Evolutionary conservation across 202 grass and related monocot species (phyloP).

Genomic region (Elaeis oleifera): DNA sequence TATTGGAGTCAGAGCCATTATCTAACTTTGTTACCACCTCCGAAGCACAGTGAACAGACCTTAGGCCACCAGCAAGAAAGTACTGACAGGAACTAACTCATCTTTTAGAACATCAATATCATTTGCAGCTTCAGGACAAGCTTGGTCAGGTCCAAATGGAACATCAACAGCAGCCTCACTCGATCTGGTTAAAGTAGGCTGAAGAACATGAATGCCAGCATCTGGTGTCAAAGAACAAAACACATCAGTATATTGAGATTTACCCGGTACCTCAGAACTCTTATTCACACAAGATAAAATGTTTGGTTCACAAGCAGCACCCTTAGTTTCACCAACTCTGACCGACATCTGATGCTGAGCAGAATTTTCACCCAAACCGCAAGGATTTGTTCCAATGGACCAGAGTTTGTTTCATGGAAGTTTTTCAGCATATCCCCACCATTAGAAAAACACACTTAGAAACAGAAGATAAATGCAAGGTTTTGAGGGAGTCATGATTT

Average conservation of each 20-base stretch:
- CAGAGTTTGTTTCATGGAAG: constrained; percentile 11
- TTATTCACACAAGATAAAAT: neutral
- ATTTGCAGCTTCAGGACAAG: constrained; percentile 28
- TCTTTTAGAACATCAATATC: neutral
- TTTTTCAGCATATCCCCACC: neutral
- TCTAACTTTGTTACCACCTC: neutral
- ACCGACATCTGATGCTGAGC: neutral
- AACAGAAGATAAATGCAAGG: too few species aligned
- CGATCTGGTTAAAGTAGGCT: constrained; percentile 16
- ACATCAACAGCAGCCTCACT: constrained; percentile 25
- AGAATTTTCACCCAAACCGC: neutral
- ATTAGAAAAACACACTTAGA: too few species aligned
- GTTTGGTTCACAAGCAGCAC: constrained; percentile 16
- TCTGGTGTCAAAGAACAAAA: constrained; percentile 1
- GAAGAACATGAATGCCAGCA: neutral
- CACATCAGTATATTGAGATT: neutral
- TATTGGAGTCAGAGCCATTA: neutral
- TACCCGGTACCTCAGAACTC: constrained; percentile 26
- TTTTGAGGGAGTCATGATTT: too few species aligned
- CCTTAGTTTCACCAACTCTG: constrained; percentile 16
- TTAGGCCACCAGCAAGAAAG: neutral
- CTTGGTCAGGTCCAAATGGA: constrained; percentile 32
- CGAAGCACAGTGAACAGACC: neutral
- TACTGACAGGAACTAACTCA: neutral
- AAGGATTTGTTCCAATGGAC: constrained; percentile 1